Evolutionary conservation across 805 yeast genomes (phyloP).

Genomic region (Ascoidea asiatica): DNA sequence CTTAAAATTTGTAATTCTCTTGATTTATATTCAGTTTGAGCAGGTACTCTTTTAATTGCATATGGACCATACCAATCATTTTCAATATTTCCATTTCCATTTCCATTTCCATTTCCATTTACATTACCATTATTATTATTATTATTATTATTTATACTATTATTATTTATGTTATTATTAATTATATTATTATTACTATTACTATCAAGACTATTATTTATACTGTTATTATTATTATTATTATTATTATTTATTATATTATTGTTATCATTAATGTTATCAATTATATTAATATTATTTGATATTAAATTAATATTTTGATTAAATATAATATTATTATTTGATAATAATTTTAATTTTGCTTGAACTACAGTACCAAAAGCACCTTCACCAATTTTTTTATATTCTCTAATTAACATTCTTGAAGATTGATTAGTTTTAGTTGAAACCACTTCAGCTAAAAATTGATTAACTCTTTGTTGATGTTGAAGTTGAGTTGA

Average conservation of each 20-base stretch:
- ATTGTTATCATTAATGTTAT: no score
- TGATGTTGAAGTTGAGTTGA: not conserved
- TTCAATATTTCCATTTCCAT: not conserved
- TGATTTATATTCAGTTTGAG: slow-evolving; percentile 76
- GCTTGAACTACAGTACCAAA: slow-evolving; percentile 81
- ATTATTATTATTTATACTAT: not conserved
- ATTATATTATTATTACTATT: slow-evolving; percentile 8
- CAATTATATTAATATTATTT: not conserved
- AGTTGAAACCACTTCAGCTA: slow-evolving; percentile 49
- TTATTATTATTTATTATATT: slow-evolving; percentile 9
- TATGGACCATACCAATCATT: slow-evolving; percentile 58
- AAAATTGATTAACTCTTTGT: slow-evolving; percentile 15
- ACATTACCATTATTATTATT: no score
- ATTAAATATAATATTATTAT: slow-evolving; percentile 15
- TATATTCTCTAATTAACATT: slow-evolving; percentile 60
- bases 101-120: no score
- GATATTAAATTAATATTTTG: slow-evolving; percentile 1
- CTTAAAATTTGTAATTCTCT: slow-evolving; percentile 70
- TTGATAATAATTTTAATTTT: slow-evolving; percentile 23
- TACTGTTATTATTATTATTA: no score
- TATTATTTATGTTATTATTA: not conserved
- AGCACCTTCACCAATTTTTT: slow-evolving; percentile 75
- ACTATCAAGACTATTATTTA: no score
- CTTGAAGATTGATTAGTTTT: slow-evolving; percentile 33
- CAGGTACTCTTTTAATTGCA: slow-evolving; percentile 77